Evolutionary conservation across 2,329 filamentous ascomycete species (phyloP), one percentile per base, ranked within the genome.

Genomic region (Fusarium ramigenum): DNA sequence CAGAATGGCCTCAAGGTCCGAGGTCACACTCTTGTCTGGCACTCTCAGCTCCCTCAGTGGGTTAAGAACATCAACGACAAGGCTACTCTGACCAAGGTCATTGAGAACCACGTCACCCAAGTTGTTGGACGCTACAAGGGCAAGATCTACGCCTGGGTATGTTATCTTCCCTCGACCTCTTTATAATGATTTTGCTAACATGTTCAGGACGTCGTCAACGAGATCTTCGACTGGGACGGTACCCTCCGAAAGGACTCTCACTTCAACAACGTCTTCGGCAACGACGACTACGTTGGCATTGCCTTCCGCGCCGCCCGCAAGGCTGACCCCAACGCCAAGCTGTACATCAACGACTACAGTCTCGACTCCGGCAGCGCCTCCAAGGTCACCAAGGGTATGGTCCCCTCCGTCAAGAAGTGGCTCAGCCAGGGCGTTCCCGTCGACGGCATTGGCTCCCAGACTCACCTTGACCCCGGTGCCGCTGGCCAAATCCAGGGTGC

Each of bases 291-390:
- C 77, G 89, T 94, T 61, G 84, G 85, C 42, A 91, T 93, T 76
- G 92, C 92, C 43, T 94, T 94, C 83, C 85, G 88, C 53, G 89
- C 92, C 12, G 92, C 93, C 28, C 87, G 88, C 59, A 85, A 85
- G 16, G 92, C 90, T 71, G 92, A 94, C 80, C 91, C 92, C 8
- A 78, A 82, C 66, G 91, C 90, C 9, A 92, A 91, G 82, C 85
- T 94, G 46, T 95, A 93, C 84, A 93, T 94, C 83, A 95, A 94
- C 82, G 92, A 94, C 80, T 89, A 87, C 82, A 92, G 92, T 83
- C 87, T 93, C 59, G 91, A 93, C 82, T 84, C 81, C 56, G 86
- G 90, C 30, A 85, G 75, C 71, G 87, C 87, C 77, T 83, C 86
- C 73, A 94, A 94, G 84, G 89, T 93, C 77, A 82, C 75, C 28